Conservation (phyloP, 2,329 filamentous ascomycete genomes). For the Microthyrium microscopicum region DNA sequence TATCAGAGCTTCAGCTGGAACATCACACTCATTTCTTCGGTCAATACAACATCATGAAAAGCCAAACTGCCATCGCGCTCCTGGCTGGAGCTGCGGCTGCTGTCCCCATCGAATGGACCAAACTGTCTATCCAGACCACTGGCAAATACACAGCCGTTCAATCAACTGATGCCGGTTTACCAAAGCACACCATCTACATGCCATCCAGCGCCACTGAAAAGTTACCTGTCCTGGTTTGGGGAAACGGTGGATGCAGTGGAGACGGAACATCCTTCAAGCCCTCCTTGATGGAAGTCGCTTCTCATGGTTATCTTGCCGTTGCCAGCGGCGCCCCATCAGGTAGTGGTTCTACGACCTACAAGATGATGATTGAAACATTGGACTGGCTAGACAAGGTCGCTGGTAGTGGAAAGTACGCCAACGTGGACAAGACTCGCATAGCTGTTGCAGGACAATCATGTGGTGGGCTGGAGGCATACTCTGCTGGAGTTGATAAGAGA, state of each 20-base stretch:
- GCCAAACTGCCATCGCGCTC: no score
- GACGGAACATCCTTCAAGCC: constrained; percentile 6
- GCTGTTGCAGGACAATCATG: constrained; percentile 6
- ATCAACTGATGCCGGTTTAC: not conserved
- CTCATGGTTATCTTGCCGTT: constrained; percentile 3
- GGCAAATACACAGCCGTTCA: not conserved
- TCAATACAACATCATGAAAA: no score
- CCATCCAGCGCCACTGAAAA: no score
- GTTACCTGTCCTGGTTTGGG: constrained; percentile 6
- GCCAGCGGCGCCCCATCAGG: not conserved
- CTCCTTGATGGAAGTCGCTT: constrained; percentile 5
- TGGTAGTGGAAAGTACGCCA: constrained; percentile 6
- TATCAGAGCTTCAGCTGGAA: no score
- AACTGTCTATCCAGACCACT: no score
- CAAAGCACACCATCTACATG: not conserved
- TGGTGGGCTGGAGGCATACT: constrained; percentile 7
- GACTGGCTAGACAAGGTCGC: constrained; percentile 7
- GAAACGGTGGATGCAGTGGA: constrained; percentile 5
- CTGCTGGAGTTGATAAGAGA: no score
- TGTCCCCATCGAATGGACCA: no score
- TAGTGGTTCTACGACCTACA: not conserved
- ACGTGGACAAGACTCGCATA: constrained; percentile 2
- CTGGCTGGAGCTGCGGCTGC: no score
- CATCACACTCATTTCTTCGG: no score
- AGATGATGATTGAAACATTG: not conserved